These are phyloP conservation scores for Neurospora intermedia DNA, from an alignment of 495 filamentous ascomycete genomes.

Conservation along the genomic window DNA sequence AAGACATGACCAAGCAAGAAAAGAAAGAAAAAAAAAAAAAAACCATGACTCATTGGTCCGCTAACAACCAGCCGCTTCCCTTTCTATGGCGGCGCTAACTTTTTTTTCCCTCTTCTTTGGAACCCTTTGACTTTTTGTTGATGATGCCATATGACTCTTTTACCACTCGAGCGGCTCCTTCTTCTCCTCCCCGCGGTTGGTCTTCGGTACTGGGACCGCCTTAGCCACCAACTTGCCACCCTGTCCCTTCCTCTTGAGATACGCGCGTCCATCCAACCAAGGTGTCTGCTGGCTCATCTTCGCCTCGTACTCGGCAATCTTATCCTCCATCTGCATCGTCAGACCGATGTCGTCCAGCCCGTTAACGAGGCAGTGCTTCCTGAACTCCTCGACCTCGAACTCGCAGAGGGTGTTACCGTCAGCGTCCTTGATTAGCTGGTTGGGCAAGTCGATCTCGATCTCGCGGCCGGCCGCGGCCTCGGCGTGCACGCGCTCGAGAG, in stretches of 20 bases:
- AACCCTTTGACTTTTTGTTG: neutral
- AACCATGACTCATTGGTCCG: no score
- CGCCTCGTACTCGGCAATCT: constrained; percentile 76
- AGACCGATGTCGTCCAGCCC: constrained; percentile 94
- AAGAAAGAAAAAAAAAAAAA: no score
- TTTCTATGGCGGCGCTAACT: neutral
- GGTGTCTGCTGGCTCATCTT: constrained; percentile 68
- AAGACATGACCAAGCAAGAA: neutral
- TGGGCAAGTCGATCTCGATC: constrained; percentile 82
- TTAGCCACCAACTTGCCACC: constrained; percentile 65
- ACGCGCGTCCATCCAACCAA: constrained; percentile 85
- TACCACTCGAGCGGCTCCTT: constrained; percentile 91
- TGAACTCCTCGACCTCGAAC: constrained; percentile 85
- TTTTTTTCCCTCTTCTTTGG: neutral
- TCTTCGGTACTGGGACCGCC: constrained; percentile 76
- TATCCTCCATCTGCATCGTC: constrained; percentile 82
- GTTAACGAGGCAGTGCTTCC: constrained; percentile 89
- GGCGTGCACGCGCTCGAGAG: constrained; percentile 59
- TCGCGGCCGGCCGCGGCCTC: constrained; percentile 77
- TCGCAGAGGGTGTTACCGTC: constrained; percentile 57
- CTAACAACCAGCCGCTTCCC: neutral
- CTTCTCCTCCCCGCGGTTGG: constrained; percentile 76
- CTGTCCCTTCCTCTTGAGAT: constrained; percentile 58
- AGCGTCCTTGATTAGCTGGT: constrained; percentile 71
- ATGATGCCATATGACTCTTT: no score